These are phyloP conservation scores for Jamesozyma piceae DNA, from an alignment of 805 yeast species.

Conservation along the genomic window DNA sequence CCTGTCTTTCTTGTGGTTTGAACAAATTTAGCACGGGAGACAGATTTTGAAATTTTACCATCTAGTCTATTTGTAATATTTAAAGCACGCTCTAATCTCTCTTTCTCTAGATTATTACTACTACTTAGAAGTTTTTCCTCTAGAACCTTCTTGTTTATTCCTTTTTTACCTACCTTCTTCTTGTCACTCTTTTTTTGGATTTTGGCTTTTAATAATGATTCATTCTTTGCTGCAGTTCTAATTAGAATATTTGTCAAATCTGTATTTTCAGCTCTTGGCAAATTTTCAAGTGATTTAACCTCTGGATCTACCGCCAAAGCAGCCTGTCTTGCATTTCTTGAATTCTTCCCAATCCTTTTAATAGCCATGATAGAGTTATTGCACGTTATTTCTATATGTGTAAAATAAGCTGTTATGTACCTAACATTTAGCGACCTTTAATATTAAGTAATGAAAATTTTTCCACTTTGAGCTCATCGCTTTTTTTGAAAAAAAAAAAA, in stretches of 20 bases:
- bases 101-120: slow-evolving; percentile 29
- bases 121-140: slow-evolving; percentile 12
- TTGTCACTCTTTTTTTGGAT: slow-evolving; percentile 39
- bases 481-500: too few species aligned
- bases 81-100: slow-evolving; percentile 40
- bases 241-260: slow-evolving; percentile 56
- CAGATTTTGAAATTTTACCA: slow-evolving; percentile 55
- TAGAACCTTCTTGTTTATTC: slow-evolving; percentile 19
- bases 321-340: slow-evolving; percentile 73
- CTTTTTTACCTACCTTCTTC: slow-evolving; percentile 24
- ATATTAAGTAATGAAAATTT: neutral
- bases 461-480: neutral
- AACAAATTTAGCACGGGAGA: slow-evolving; percentile 52
- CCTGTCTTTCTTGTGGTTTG: slow-evolving; percentile 56
- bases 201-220: slow-evolving; percentile 48
- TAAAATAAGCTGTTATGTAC: too few species aligned
- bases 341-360: slow-evolving; percentile 32
- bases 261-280: slow-evolving; percentile 52
- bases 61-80: slow-evolving; percentile 47
- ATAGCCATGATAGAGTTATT: slow-evolving; percentile 7
- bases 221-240: slow-evolving; percentile 59
- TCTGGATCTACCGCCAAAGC: slow-evolving; percentile 36
- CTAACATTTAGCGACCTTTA: too few species aligned
- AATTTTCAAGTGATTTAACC: slow-evolving; percentile 39
- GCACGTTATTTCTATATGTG: neutral